Conservation (phyloP, 2,329 filamentous ascomycete species). For the Cercospora sesami region DNA sequence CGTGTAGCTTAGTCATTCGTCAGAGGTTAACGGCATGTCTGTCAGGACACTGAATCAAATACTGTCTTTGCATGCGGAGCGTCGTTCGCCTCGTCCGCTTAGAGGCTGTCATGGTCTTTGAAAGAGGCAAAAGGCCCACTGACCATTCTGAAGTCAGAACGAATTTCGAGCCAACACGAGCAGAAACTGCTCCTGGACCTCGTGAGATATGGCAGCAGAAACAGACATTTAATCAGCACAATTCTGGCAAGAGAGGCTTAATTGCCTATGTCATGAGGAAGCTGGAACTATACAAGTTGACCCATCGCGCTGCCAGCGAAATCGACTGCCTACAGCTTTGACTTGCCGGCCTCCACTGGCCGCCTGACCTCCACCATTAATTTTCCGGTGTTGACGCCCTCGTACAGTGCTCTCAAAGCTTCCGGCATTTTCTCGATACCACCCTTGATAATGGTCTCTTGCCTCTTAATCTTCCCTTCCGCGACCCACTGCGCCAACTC, state of each 20-base stretch:
- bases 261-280: not conserved
- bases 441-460: slow-evolving; percentile 50
- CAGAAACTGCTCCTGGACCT: not conserved
- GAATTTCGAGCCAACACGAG: not conserved
- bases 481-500: slow-evolving; percentile 46
- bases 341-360: slow-evolving; percentile 9
- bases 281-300: not conserved
- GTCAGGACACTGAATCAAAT: no score
- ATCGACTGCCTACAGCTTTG: slow-evolving; percentile 17
- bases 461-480: slow-evolving; percentile 57
- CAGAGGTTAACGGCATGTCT: not conserved
- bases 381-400: slow-evolving; percentile 47
- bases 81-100: no score
- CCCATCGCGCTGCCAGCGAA: not conserved
- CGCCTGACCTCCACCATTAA: slow-evolving; percentile 28
- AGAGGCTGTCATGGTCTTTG: not conserved
- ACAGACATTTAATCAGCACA: not conserved
- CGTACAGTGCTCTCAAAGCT: slow-evolving; percentile 51
- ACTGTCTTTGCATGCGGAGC: no score
- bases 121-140: not conserved
- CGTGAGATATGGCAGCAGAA: not conserved
- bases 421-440: slow-evolving; percentile 51
- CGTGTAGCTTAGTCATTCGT: not conserved
- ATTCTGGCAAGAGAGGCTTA: not conserved
- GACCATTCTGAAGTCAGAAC: not conserved